phyloP scores from a whole-genome alignment of 176 grass and related monocot genomes.

The Lolium rigidum region DNA sequence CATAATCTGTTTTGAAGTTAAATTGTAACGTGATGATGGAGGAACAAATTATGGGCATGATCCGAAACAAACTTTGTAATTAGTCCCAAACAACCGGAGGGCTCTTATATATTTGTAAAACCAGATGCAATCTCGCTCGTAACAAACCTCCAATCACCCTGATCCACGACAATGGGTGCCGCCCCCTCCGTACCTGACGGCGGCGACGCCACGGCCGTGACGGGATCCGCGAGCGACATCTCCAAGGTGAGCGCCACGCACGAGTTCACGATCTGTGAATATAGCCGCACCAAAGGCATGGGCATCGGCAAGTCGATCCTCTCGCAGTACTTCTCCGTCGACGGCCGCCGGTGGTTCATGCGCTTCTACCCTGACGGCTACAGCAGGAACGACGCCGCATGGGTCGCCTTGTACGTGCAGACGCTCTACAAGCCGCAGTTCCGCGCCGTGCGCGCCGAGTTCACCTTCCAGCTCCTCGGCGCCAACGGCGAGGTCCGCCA shows the following conservation, averaged over 20 bases:
- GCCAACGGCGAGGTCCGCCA: constrained; percentile 32
- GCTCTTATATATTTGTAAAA: too few species aligned
- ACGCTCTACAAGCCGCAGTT: constrained; percentile 22
- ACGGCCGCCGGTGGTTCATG: constrained; percentile 37
- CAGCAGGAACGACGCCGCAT: neutral
- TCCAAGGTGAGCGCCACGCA: constrained; percentile 27
- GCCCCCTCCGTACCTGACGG: constrained; percentile 23
- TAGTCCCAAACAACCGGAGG: too few species aligned
- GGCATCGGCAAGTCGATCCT: constrained; percentile 40
- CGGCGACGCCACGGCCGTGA: neutral
- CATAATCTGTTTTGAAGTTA: too few species aligned
- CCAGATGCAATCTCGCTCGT: too few species aligned
- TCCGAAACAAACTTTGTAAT: too few species aligned
- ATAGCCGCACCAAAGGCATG: constrained; percentile 45
- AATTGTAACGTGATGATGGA: too few species aligned
- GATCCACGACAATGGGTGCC: constrained; percentile 14
- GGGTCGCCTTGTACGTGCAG: constrained; percentile 37
- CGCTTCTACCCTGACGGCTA: constrained; percentile 58
- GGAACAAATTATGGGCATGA: too few species aligned
- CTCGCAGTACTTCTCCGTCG: constrained; percentile 48
- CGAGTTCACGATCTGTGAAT: constrained; percentile 45
- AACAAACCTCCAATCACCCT: too few species aligned
- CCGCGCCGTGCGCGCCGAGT: constrained; percentile 33
- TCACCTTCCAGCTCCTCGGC: constrained; percentile 46
- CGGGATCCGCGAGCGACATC: constrained; percentile 14